Conservation (phyloP, 2,329 filamentous ascomycete species). For the Microdochium bolleyi region DNA sequence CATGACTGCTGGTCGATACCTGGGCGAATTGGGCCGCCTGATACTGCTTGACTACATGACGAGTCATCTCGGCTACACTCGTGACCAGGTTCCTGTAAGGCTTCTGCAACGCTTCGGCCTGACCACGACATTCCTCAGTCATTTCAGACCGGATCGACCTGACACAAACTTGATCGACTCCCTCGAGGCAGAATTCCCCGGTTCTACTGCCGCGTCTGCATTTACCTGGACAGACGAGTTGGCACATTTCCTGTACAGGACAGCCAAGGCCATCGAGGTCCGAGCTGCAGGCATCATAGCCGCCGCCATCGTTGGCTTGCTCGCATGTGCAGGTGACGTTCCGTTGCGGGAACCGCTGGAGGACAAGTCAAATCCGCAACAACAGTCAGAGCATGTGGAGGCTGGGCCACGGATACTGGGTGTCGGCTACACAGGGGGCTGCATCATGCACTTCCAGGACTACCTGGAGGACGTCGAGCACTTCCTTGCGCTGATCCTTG, state of each 20-base stretch:
- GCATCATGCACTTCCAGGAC: constrained; percentile 71
- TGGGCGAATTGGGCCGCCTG: constrained; percentile 68
- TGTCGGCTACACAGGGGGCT: constrained; percentile 73
- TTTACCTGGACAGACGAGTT: constrained; percentile 57
- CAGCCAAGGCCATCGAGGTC: constrained; percentile 62
- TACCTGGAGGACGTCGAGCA: constrained; percentile 63
- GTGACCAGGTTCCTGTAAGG: constrained; percentile 41
- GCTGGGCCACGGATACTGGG: constrained; percentile 37
- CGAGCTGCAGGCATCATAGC: constrained; percentile 69
- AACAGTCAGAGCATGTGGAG: constrained; percentile 1
- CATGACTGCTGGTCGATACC: constrained; percentile 72
- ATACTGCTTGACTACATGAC: constrained; percentile 60
- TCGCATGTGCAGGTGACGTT: constrained; percentile 63
- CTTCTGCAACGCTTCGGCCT: constrained; percentile 54
- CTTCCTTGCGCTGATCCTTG: constrained; percentile 52
- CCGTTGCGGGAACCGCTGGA: constrained; percentile 16
- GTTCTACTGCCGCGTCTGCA: constrained; percentile 29
- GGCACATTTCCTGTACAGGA: constrained; percentile 52
- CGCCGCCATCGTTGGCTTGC: constrained; percentile 61
- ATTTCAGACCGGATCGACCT: constrained; percentile 48
- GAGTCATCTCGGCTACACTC: constrained; percentile 26
- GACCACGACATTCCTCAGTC: constrained; percentile 66
- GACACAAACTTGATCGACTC: constrained; percentile 35
- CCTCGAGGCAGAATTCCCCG: constrained; percentile 45
- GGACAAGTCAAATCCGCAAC: constrained; percentile 3